A percentile compares a stretch with the other conserved stretches of the same genome.
These are phyloP conservation scores for Candida buenavistaensis DNA, from an alignment of 1,139 yeast species.

Conservation along the genomic window DNA sequence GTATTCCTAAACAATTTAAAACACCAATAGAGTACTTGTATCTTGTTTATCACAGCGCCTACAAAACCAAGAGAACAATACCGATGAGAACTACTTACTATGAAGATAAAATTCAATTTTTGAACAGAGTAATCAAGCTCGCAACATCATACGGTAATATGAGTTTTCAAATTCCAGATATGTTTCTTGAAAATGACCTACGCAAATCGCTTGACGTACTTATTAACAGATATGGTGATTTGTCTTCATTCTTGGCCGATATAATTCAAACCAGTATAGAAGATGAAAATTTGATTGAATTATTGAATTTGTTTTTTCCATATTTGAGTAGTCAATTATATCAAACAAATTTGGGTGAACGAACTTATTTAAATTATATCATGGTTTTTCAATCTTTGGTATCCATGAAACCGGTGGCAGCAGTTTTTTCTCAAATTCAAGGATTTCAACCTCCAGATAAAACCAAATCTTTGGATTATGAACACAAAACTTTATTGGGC, in stretches of 20 bases:
- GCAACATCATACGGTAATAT: constrained; percentile 69
- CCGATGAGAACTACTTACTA: constrained; percentile 41
- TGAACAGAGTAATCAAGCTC: constrained; percentile 53
- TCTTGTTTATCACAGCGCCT: constrained; percentile 42
- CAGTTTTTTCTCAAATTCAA: constrained; percentile 55
- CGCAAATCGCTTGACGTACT: constrained; percentile 27
- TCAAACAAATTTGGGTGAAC: constrained; percentile 41
- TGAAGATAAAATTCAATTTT: constrained; percentile 36
- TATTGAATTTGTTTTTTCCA: constrained; percentile 59
- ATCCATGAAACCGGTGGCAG: constrained; percentile 61
- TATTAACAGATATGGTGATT: constrained; percentile 33
- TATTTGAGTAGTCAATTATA: constrained; percentile 33
- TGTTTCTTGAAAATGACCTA: constrained; percentile 50
- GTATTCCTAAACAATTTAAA: constrained; percentile 30
- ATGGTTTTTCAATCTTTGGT: constrained; percentile 61
- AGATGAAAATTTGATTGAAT: constrained; percentile 64
- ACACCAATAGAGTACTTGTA: constrained; percentile 49
- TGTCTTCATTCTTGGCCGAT: constrained; percentile 57
- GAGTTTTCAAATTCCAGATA: constrained; percentile 67
- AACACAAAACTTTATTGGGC: constrained; percentile 68
- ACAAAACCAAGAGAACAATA: constrained; percentile 38
- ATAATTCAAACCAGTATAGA: constrained; percentile 60
- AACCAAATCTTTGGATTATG: constrained; percentile 52
- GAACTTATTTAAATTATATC: constrained; percentile 51
- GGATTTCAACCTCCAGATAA: constrained; percentile 50